These are phyloP conservation scores for Endotrypanum monterogeii DNA, from an alignment of 208 protist species.

Conservation along the genomic window DNA sequence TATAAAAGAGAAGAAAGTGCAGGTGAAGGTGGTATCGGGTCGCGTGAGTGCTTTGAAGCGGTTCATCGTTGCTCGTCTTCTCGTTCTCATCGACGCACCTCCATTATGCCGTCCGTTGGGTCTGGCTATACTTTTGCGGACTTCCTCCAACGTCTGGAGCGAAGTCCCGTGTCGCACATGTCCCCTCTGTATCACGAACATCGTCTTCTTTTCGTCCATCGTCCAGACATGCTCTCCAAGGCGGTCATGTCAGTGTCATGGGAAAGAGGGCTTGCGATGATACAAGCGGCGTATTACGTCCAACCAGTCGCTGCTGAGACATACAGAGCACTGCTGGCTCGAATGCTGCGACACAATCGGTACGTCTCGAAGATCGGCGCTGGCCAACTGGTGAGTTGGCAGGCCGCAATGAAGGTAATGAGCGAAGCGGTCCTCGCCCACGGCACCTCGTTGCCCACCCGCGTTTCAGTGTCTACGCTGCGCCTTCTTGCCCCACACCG, in stretches of 20 bases:
- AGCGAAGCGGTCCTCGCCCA: slow-evolving; percentile 69
- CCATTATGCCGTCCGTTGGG: slow-evolving; percentile 49
- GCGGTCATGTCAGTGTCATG: slow-evolving; percentile 67
- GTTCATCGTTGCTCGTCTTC: background rate
- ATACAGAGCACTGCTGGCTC: slow-evolving; percentile 74
- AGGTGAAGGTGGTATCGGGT: too few species aligned
- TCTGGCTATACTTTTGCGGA: slow-evolving; percentile 84
- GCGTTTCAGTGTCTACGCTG: slow-evolving; percentile 64
- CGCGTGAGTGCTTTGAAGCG: background rate
- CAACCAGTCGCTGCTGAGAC: slow-evolving; percentile 56
- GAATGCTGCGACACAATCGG: slow-evolving; percentile 84
- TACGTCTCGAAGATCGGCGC: slow-evolving; percentile 38
- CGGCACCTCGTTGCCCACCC: slow-evolving; percentile 58
- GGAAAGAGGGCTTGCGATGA: slow-evolving; percentile 58
- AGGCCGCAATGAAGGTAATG: slow-evolving; percentile 60
- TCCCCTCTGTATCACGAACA: slow-evolving; percentile 80
- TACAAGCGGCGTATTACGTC: slow-evolving; percentile 76
- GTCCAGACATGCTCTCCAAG: slow-evolving; percentile 76
- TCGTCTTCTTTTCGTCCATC: slow-evolving; percentile 69
- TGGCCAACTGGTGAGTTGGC: slow-evolving; percentile 57
- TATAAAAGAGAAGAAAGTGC: background rate
- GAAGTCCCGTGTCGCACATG: slow-evolving; percentile 73
- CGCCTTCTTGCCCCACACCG: slow-evolving; percentile 73
- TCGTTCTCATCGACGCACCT: background rate
- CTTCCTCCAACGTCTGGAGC: slow-evolving; percentile 82